Base-by-base conservation (phyloP, 345 rosid genomes). In the Arabis alpina region DNA sequence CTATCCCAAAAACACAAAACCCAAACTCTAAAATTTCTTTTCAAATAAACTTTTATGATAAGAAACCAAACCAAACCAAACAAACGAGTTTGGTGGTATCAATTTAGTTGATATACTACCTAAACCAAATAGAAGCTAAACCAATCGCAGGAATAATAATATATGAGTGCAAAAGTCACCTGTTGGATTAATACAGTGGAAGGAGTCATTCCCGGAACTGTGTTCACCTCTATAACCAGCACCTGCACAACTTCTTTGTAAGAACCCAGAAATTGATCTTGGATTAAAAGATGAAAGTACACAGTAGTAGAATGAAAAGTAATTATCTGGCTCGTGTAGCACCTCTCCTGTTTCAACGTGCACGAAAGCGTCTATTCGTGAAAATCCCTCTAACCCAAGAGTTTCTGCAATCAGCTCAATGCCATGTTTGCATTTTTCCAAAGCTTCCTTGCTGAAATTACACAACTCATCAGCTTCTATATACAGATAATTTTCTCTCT, bases 131-230 rank as follows among this genome's bases (percentile, higher is more conserved):
- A 53, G 10, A 61, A 8, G 4, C 34, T 44, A 19, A 66, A 44
- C 10, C 6, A 0, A 10, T 41, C 30, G 23, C 24, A 43, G 3
- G 37, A 25, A 4, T 15, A 14, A 42, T 9, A 15, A 70, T 52
- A 58, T 6, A 40, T 3, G 34, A 66, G 61, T 13, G 64, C 54
- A 64, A 57, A 57, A 36, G 14, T 65, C 75, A 93, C 98, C 97
- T 88, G 96, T 76, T 93, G 98, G 77, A 93, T 90, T 78, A 90
- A 68, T 50, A 93, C 97, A 4, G 97, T 93, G 45, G 98, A 93
- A 36, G 96, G 97, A 72, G 97, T 88, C 98, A 90, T 93, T 77
- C 98, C 98, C 0, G 94, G 98, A 36, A 93, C 92, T 10, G 97
- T 91, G 69, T 91, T 90, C 54, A 86, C 98, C 84, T 93, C 98